Base-by-base conservation (phyloP, 148 eudicot species). In the Rhododendron williamsianum region DNA sequence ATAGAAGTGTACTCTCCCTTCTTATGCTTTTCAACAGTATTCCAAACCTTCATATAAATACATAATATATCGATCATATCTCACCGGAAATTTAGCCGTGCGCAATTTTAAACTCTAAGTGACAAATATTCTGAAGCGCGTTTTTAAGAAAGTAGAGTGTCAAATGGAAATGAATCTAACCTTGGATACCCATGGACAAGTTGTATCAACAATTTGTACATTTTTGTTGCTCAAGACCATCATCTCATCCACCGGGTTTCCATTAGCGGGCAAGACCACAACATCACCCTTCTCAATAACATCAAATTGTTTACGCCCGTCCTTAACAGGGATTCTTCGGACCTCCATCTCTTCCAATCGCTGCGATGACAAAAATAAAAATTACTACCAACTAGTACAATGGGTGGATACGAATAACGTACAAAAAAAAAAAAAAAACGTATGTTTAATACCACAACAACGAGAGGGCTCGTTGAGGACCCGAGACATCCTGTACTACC, bases 151-250 rank as follows among this genome's bases (percentile, higher is more conserved):
- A 30, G 45, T 0, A 41, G 82, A 19, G 8, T 23, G 85, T 35
- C 60, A 35, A 25, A 41, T 10, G 23, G 38, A 82, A 78, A 56
- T 8, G 51, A 15, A 52, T 13, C 8, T 15, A 90, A 96, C 99
- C 96, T 97, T 97, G 27, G 93, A 86, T 38, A 95, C 99, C 99
- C 99, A 97, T 58, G 98, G 98, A 87, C 99, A 97, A 86, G 99
- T 97, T 86, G 99, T 97, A 89, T 97, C 99, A 72, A 97, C 99
- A 56, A 97, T 95, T 87, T 97, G 98, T 48, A 97, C 98, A 19
- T 93, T 91, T 86, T 93, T 97, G 63, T 95, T 89, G 79, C 88
- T 93, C 94, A 97, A 87, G 60, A 91, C 87, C 91, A 90, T 46
- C 98, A 95, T 94, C 90, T 97, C 99, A 21, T 94, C 94, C 48